Evolutionary conservation across 164 flowering plant genomes (phyloP), one percentile per base, ranked within the genome.

Genomic region (Tetracentron sinense): DNA sequence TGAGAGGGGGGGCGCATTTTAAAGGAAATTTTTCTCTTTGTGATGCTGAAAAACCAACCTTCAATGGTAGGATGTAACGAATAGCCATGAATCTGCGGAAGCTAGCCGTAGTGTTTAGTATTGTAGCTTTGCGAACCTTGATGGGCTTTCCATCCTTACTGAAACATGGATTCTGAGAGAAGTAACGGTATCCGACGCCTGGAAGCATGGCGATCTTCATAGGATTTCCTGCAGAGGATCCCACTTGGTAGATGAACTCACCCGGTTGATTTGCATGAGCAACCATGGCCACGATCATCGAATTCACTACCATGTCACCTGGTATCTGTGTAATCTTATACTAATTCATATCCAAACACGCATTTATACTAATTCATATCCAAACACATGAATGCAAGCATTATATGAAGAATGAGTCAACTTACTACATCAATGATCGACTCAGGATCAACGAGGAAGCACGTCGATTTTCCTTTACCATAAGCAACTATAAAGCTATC

Each of bases 261-360:
- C 48, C n/a, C 0, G 74, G 69, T 29, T 79, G 64, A 53, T 74
- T 63, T 17, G 78, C 78, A 72, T 86, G 85, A 35, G 71, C 78
- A 3, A 58, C 81, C 77, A 85, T 86, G 0, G 90, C 76, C 29
- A 72, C 82, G 0, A 92, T 67, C 44, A 86, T 83, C 0, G 92
- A 75, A 77, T 92, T 92, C 65, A 83, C 89, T 62, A 89, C 98
- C 89, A 87, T 84, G 54, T 92, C 96, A 11, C 90, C 94, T 7
- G 98, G 98, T 20, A 91, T 82, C 97, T 91, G 83, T 64, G 54
- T 4, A 54, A 15, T 4, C 20, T 3, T 12, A 14, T 11, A n/a
- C 6, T n/a, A 15, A 23, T 50, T 21, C n/a, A 22, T 35, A 38
- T 22, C 10, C 5, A 5, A 20, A 5, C 21, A 29, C n/a, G n/a